Conservation (phyloP, 805 yeast genomes). For the Metschnikowia colocasiae region DNA sequence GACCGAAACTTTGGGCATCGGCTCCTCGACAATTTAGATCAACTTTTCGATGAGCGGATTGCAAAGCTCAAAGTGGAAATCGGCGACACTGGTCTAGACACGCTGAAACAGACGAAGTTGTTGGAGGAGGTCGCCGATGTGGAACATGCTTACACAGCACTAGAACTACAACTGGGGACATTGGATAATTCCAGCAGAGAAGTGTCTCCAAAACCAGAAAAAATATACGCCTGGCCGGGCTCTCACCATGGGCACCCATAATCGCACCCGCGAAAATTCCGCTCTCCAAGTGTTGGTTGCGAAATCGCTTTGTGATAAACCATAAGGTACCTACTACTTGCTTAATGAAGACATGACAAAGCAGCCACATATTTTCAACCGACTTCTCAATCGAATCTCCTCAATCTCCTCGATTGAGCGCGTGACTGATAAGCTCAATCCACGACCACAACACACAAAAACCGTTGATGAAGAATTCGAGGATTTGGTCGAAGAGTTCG, state of each 20-base stretch:
- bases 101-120: constrained; percentile 20
- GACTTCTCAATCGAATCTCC: not conserved
- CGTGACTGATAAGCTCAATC: not conserved
- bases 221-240: constrained; percentile 62
- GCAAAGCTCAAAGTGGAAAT: constrained; percentile 19
- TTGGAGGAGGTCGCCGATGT: constrained; percentile 12
- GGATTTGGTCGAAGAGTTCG: constrained; percentile 21
- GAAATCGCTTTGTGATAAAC: constrained; percentile 2
- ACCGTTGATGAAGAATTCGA: constrained; percentile 41
- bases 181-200: constrained; percentile 23
- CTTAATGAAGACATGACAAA: not conserved
- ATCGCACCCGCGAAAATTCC: constrained; percentile 4
- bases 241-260: constrained; percentile 62
- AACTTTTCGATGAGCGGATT: constrained; percentile 29
- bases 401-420: constrained; percentile 4
- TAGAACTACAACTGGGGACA: constrained; percentile 13
- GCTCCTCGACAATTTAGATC: constrained; percentile 34
- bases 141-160: constrained; percentile 14
- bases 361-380: not conserved
- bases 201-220: constrained; percentile 35
- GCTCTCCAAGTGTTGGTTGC: not conserved
- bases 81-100: constrained; percentile 8
- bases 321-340: not conserved
- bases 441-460: constrained; percentile 5
- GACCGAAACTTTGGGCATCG: constrained; percentile 50